Percentiles rank a stretch among this genome's conserved stretches.
Conservation (phyloP, 2,329 filamentous ascomycete species). For the Nakataea oryzae region DNA sequence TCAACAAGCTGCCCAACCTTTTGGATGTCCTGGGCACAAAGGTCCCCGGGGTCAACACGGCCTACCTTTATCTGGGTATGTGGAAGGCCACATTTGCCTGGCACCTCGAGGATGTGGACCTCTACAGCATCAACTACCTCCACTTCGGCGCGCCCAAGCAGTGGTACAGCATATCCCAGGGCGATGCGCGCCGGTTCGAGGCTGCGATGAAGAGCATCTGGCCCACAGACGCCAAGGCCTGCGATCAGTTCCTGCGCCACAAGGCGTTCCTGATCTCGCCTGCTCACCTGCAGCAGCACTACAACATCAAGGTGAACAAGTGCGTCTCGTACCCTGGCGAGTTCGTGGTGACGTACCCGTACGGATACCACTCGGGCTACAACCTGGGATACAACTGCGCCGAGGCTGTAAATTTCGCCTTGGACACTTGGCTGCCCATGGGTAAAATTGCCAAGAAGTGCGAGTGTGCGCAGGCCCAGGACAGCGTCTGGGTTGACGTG, state of each 20-base stretch:
- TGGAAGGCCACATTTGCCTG: conserved; percentile 99
- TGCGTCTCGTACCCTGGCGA: conserved; percentile 92
- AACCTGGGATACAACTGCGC: conserved; percentile 98
- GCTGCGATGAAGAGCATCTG: conserved; percentile 91
- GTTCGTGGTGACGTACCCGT: conserved; percentile 97
- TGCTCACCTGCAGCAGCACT: conserved; percentile 73
- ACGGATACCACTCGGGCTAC: conserved; percentile 96
- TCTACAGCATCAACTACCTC: conserved; percentile 99
- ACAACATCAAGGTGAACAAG: conserved; percentile 92
- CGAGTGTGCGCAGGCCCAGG: conserved; percentile 85
- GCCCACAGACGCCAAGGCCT: conserved; percentile 90
- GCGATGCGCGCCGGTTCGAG: conserved; percentile 86
- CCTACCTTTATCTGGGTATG: conserved; percentile 96
- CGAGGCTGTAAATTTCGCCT: conserved; percentile 95
- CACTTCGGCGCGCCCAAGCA: conserved; percentile 98
- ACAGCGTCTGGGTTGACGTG: conserved; percentile 98
- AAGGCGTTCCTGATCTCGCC: conserved; percentile 97
- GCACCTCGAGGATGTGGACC: conserved; percentile 96
- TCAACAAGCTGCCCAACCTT: conserved; percentile 87
- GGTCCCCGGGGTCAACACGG: conserved; percentile 94
- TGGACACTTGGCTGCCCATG: conserved; percentile 90
- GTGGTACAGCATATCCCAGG: conserved; percentile 98
- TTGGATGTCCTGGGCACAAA: conserved; percentile 91
- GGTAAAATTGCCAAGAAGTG: conserved; percentile 94
- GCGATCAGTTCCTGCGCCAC: conserved; percentile 90